Percentiles rank a stretch among this genome's conserved stretches.
These are phyloP conservation scores for Corinectria fuckeliana DNA, from an alignment of 2,329 filamentous ascomycete species.

Conservation along the genomic window DNA sequence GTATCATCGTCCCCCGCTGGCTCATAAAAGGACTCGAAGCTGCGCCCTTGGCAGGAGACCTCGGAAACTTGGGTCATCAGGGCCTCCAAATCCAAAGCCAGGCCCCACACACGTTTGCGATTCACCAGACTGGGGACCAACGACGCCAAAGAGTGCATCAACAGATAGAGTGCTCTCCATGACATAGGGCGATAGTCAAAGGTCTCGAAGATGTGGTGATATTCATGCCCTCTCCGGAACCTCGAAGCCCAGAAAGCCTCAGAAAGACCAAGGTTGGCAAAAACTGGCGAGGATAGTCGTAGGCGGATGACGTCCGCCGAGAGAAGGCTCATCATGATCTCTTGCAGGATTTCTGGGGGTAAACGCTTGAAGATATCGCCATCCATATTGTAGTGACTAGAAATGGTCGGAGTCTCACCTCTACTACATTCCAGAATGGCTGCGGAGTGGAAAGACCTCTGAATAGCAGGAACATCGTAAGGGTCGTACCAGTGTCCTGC, in stretches of 20 bases:
- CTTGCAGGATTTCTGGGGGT: conserved; percentile 11
- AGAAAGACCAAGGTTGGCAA: background rate
- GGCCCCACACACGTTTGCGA: conserved; percentile 12
- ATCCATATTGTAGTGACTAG: background rate
- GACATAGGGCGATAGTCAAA: conserved; percentile 5
- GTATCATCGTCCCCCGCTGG: background rate
- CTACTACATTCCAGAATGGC: background rate
- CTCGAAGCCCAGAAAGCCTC: conserved; percentile 22
- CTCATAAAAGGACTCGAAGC: conserved; percentile 2
- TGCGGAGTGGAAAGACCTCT: background rate
- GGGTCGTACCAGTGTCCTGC: conserved; percentile 9
- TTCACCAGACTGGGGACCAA: background rate
- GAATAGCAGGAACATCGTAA: background rate
- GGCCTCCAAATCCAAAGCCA: conserved; percentile 2
- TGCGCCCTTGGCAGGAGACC: background rate
- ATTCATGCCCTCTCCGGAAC: conserved; percentile 20
- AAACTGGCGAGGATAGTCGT: conserved; percentile 3
- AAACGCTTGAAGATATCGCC: conserved; percentile 7
- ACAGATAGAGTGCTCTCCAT: conserved; percentile 11
- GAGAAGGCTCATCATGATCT: conserved; percentile 1
- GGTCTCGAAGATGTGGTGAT: conserved; percentile 16
- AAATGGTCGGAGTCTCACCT: background rate
- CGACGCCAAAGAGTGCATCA: background rate
- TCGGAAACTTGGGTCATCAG: conserved; percentile 2
- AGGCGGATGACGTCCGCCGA: conserved; percentile 2